A percentile compares a stretch with the other conserved stretches of the same genome.
Conservation (phyloP, 2,329 filamentous ascomycete species). For the Cladosporium colombiae region DNA sequence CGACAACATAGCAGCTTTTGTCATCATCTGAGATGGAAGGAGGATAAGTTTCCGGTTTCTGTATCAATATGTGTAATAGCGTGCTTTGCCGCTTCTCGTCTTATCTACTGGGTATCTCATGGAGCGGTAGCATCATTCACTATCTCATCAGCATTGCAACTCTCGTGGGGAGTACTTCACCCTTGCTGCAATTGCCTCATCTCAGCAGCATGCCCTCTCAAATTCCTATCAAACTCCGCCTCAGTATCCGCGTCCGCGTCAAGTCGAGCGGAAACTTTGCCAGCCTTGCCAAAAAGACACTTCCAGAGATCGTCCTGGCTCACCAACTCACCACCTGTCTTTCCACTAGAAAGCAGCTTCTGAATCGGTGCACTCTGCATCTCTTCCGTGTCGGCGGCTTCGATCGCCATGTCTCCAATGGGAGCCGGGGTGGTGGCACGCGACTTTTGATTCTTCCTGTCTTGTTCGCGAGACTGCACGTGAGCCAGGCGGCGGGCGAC, state of each 20-base stretch:
- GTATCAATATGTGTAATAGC: not conserved
- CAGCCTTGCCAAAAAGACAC: conserved; percentile 71
- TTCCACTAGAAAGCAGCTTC: conserved; percentile 69
- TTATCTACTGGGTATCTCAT: not conserved
- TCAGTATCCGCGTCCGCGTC: conserved; percentile 26
- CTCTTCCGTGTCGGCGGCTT: conserved; percentile 82
- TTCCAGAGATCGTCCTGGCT: conserved; percentile 79
- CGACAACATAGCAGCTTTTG: not conserved
- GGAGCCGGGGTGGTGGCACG: conserved; percentile 10
- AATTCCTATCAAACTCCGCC: conserved; percentile 50
- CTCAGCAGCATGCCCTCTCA: conserved; percentile 59
- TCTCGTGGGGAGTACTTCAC: not conserved
- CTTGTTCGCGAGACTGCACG: conserved; percentile 51
- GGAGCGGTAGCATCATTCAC: not conserved
- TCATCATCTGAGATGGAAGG: not conserved
- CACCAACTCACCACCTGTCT: conserved; percentile 76
- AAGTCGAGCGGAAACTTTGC: not conserved
- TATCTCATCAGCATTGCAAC: not conserved
- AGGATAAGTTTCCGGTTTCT: not conserved
- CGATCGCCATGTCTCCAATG: conserved; percentile 60
- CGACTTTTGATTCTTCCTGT: conserved; percentile 19
- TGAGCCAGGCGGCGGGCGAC: conserved; percentile 77
- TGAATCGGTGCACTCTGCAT: conserved; percentile 71
- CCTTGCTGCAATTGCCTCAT: conserved; percentile 34
- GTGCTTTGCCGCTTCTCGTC: not conserved